Conservation (phyloP, 169 alveolate species). For the Babesia bovis region DNA sequence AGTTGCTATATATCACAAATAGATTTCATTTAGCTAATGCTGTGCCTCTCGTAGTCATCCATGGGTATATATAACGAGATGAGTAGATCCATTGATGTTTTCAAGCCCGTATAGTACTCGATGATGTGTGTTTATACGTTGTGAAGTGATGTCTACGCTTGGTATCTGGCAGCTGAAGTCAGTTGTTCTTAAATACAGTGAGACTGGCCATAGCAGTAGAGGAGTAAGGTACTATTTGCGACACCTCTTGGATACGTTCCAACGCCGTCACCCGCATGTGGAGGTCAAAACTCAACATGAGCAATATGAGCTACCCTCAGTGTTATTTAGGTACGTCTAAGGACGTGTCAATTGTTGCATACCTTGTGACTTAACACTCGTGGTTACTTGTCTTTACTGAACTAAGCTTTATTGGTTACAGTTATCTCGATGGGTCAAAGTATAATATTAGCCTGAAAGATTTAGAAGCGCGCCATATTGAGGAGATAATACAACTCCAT, state of each 20-base stretch:
- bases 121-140: no score
- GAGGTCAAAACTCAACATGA: conserved; percentile 76
- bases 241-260: conserved; percentile 70
- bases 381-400: neutral
- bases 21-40: no score
- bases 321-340: conserved; percentile 65
- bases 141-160: conserved; percentile 65
- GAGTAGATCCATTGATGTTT: no score
- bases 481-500: conserved; percentile 73
- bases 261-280: conserved; percentile 70
- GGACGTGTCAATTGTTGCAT: neutral
- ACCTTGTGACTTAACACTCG: neutral
- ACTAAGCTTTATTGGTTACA: neutral
- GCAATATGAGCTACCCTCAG: conserved; percentile 79
- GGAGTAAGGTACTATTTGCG: conserved; percentile 74
- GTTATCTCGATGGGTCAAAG: conserved; percentile 72
- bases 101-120: no score
- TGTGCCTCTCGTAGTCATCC: no score
- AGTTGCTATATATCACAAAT: no score
- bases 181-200: conserved; percentile 71
- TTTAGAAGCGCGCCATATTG: conserved; percentile 78
- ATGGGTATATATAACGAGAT: no score
- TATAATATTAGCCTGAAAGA: conserved; percentile 81
- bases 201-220: conserved; percentile 80
- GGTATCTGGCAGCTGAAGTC: conserved; percentile 79